Evolutionary conservation across 371 early-diverging fungal genomes (phyloP).

Genomic region (Actinomortierella ambigua): DNA sequence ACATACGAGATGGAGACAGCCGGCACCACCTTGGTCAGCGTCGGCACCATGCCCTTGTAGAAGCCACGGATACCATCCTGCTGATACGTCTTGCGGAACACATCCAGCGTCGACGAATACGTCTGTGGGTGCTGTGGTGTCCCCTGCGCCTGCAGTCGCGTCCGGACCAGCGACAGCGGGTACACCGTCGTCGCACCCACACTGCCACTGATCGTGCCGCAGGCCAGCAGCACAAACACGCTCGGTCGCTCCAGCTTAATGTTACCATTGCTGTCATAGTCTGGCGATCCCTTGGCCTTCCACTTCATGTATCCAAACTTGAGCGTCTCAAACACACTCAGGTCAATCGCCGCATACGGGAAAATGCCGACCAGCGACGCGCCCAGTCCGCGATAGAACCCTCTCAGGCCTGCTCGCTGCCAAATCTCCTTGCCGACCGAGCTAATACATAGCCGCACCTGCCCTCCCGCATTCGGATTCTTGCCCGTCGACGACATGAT

Average conservation of each 20-base stretch:
- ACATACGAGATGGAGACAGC: slow-evolving; percentile 69
- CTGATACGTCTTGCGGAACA: slow-evolving; percentile 65
- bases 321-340: slow-evolving; percentile 79
- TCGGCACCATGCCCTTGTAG: slow-evolving; percentile 76
- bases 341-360: slow-evolving; percentile 83
- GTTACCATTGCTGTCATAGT: slow-evolving; percentile 43
- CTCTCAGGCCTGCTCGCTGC: slow-evolving; percentile 60
- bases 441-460: slow-evolving; percentile 11
- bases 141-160: slow-evolving; percentile 86
- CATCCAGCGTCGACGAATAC: slow-evolving; percentile 75
- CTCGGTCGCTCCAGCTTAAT: slow-evolving; percentile 50
- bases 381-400: slow-evolving; percentile 79
- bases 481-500: slow-evolving; percentile 68
- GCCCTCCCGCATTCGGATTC: slow-evolving; percentile 5
- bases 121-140: slow-evolving; percentile 76
- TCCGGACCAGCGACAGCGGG: slow-evolving; percentile 78
- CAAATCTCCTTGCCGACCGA: slow-evolving; percentile 65
- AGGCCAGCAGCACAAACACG: slow-evolving; percentile 64
- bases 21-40: slow-evolving; percentile 75
- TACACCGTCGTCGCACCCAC: slow-evolving; percentile 80
- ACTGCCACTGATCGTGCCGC: slow-evolving; percentile 78
- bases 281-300: slow-evolving; percentile 49
- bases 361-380: slow-evolving; percentile 76
- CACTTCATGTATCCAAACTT: slow-evolving; percentile 70
- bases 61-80: slow-evolving; percentile 60